Percentiles rank a stretch among this genome's conserved stretches.
Conservation (phyloP, 805 yeast genomes). For the Saccharomyces mikatae region DNA sequence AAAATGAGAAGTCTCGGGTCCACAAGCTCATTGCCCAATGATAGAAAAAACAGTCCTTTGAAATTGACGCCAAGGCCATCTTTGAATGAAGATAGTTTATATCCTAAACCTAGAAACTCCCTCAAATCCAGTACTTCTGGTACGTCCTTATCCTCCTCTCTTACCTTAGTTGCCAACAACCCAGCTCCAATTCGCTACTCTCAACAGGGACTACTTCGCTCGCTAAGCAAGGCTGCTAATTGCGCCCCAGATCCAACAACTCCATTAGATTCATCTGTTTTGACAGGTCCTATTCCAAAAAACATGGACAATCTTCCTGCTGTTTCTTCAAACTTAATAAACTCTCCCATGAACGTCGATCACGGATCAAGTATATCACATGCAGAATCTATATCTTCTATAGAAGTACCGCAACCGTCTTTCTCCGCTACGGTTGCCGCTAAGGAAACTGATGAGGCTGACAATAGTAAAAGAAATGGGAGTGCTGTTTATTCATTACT, state of each 20-base stretch:
- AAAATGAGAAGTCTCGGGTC: not conserved
- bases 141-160: not conserved
- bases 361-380: not conserved
- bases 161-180: not conserved
- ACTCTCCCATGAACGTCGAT: not conserved
- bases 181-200: not conserved
- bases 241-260: not conserved
- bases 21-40: not conserved
- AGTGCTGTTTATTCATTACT: slow-evolving; percentile 18
- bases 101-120: not conserved
- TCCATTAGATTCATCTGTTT: not conserved
- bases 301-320: not conserved
- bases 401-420: not conserved
- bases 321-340: not conserved
- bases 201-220: not conserved
- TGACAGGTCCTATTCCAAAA: not conserved
- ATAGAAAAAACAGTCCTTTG: not conserved
- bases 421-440: not conserved
- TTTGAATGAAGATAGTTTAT: not conserved
- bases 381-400: not conserved
- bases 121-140: not conserved
- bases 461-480: not conserved
- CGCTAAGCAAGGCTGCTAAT: not conserved
- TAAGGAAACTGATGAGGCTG: not conserved
- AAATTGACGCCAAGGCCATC: not conserved